Percentiles rank a stretch among this genome's conserved stretches.
Evolutionary conservation across 768 basidiomycete species (phyloP).

Genomic region (Lactarius evosmus): DNA sequence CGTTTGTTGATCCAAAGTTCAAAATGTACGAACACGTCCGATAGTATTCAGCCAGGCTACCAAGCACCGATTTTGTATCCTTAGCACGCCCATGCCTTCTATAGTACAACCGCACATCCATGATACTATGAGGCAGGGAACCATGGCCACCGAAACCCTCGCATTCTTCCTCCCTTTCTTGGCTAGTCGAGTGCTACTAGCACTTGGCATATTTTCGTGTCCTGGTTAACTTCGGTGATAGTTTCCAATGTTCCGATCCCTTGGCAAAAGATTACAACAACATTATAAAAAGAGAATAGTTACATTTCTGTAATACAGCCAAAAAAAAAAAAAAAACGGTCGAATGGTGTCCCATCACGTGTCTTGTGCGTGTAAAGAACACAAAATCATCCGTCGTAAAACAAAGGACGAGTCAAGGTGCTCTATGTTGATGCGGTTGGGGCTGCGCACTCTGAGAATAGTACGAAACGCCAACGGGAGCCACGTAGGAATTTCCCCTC

Average conservation of each 20-base stretch:
- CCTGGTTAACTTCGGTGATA: background rate
- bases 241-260: background rate
- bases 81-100: background rate
- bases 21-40: slow-evolving; percentile 29
- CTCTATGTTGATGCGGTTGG: slow-evolving; percentile 24
- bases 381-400: background rate
- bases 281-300: slow-evolving; percentile 9
- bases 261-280: slow-evolving; percentile 7
- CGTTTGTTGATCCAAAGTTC: slow-evolving; percentile 27
- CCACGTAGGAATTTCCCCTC: slow-evolving; percentile 15
- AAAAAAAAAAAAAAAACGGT: background rate
- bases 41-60: slow-evolving; percentile 3
- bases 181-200: no score
- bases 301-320: slow-evolving; percentile 18
- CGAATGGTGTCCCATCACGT: no score
- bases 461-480: slow-evolving; percentile 10
- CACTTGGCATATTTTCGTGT: background rate
- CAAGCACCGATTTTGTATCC: background rate
- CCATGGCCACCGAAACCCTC: background rate
- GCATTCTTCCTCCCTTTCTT: background rate
- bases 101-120: background rate
- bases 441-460: slow-evolving; percentile 16
- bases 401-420: slow-evolving; percentile 6
- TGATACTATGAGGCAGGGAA: slow-evolving; percentile 4
- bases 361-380: background rate